These are phyloP conservation scores for Hebeloma cylindrosporum DNA, from an alignment of 768 basidiomycete genomes.

Conservation along the genomic window DNA sequence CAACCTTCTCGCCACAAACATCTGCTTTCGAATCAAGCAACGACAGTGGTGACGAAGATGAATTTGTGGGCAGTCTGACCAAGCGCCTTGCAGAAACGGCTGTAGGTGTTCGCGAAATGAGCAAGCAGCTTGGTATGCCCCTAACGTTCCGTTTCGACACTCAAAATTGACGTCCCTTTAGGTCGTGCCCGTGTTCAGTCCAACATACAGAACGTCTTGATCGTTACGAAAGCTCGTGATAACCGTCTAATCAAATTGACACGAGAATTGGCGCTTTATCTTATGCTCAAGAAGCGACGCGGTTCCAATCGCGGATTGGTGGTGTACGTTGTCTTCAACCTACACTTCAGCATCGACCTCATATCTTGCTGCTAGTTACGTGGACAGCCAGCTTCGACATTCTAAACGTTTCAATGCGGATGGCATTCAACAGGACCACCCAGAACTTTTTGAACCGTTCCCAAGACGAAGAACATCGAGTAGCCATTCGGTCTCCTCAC, in stretches of 20 bases:
- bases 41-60: slow-evolving; percentile 55
- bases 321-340: slow-evolving; percentile 53
- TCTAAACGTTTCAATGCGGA: slow-evolving; percentile 95
- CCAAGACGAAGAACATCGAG: slow-evolving; percentile 75
- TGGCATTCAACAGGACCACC: slow-evolving; percentile 83
- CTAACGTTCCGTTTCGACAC: slow-evolving; percentile 4
- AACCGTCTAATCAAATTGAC: slow-evolving; percentile 96
- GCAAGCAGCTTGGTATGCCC: slow-evolving; percentile 88
- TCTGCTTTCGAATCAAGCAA: slow-evolving; percentile 20
- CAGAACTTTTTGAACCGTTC: slow-evolving; percentile 82
- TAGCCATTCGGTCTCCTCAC: slow-evolving; percentile 57
- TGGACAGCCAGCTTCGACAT: slow-evolving; percentile 84
- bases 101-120: slow-evolving; percentile 96
- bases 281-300: slow-evolving; percentile 83
- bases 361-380: slow-evolving; percentile 59
- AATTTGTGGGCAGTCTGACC: slow-evolving; percentile 77
- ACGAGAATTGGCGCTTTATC: slow-evolving; percentile 88
- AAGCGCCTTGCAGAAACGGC: slow-evolving; percentile 95
- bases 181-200: slow-evolving; percentile 91
- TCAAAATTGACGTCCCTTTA: slow-evolving; percentile 31
- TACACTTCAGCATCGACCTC: slow-evolving; percentile 9
- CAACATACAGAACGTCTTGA: slow-evolving; percentile 89
- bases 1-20: slow-evolving; percentile 13
- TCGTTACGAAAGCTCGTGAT: slow-evolving; percentile 97
- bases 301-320: slow-evolving; percentile 74